Evolutionary conservation across 805 yeast species (phyloP).

Genomic region (Teunomyces cretensis): DNA sequence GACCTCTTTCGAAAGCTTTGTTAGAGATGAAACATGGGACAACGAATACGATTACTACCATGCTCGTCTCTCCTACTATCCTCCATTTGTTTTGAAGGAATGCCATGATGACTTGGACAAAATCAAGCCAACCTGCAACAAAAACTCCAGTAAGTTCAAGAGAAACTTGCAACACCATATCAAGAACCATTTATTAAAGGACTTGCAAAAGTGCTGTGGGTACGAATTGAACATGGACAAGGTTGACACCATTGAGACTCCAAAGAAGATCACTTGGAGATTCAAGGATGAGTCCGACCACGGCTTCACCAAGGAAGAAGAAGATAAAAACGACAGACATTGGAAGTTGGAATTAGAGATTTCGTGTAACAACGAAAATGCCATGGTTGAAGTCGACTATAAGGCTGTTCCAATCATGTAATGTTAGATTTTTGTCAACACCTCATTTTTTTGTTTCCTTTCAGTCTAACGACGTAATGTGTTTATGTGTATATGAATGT

Average conservation of each 20-base stretch:
- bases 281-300: slow-evolving; percentile 59
- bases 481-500: slow-evolving; percentile 6
- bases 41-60: slow-evolving; percentile 69
- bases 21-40: slow-evolving; percentile 74
- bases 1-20: slow-evolving; percentile 58
- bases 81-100: slow-evolving; percentile 69
- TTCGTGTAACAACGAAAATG: slow-evolving; percentile 64
- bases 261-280: slow-evolving; percentile 61
- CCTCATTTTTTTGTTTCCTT: neutral
- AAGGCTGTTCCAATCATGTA: slow-evolving; percentile 46
- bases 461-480: slow-evolving; percentile 4
- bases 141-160: slow-evolving; percentile 67
- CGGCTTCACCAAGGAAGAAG: slow-evolving; percentile 49
- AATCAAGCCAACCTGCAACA: slow-evolving; percentile 69
- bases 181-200: slow-evolving; percentile 66
- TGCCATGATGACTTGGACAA: slow-evolving; percentile 70
- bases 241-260: slow-evolving; percentile 47
- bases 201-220: slow-evolving; percentile 63
- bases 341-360: slow-evolving; percentile 67
- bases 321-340: slow-evolving; percentile 46
- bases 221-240: slow-evolving; percentile 52
- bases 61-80: slow-evolving; percentile 65
- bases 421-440: neutral
- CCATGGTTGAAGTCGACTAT: slow-evolving; percentile 66
- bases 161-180: slow-evolving; percentile 76